A percentile compares a stretch with the other conserved stretches of the same genome.
phyloP scores from a whole-genome alignment of 768 basidiomycete species.

The Suillus sp. region DNA sequence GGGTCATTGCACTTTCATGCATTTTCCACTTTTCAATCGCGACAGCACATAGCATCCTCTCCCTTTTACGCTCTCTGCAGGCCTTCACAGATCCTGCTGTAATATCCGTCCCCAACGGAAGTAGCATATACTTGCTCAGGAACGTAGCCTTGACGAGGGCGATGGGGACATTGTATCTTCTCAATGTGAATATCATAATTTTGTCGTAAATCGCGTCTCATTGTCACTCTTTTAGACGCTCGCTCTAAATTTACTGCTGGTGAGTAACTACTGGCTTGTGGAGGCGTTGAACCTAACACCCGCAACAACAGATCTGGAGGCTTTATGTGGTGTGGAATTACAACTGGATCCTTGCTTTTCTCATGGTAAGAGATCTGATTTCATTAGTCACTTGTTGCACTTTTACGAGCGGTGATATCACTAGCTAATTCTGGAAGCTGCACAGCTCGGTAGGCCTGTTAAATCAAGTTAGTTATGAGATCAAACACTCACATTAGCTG shows the following conservation, averaged over 20 bases:
- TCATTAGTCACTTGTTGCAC: background rate
- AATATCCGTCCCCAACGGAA: background rate
- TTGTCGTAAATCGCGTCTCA: background rate
- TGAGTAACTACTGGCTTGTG: background rate
- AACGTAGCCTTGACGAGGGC: background rate
- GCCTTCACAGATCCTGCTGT: slow-evolving; percentile 3
- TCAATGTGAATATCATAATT: background rate
- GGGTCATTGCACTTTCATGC: slow-evolving; percentile 1
- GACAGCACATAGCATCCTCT: slow-evolving; percentile 12
- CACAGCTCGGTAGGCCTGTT: background rate
- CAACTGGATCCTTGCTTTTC: background rate
- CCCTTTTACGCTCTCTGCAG: background rate
- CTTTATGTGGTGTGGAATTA: slow-evolving; percentile 6
- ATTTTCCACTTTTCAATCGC: slow-evolving; percentile 11
- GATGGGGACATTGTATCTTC: slow-evolving; percentile 9
- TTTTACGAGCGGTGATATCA: background rate
- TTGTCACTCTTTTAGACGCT: background rate
- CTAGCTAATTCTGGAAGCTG: slow-evolving; percentile 9
- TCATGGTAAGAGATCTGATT: slow-evolving; percentile 1
- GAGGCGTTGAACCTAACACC: background rate
- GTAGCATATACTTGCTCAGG: background rate
- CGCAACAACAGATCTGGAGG: slow-evolving; percentile 9
- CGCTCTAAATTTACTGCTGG: slow-evolving; percentile 9
- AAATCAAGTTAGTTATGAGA: background rate
- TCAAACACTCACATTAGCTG: background rate